Percentiles rank a stretch among this genome's conserved stretches.
Conservation (phyloP, 2,329 filamentous ascomycete species). For the Ambrosiella beaveri region DNA sequence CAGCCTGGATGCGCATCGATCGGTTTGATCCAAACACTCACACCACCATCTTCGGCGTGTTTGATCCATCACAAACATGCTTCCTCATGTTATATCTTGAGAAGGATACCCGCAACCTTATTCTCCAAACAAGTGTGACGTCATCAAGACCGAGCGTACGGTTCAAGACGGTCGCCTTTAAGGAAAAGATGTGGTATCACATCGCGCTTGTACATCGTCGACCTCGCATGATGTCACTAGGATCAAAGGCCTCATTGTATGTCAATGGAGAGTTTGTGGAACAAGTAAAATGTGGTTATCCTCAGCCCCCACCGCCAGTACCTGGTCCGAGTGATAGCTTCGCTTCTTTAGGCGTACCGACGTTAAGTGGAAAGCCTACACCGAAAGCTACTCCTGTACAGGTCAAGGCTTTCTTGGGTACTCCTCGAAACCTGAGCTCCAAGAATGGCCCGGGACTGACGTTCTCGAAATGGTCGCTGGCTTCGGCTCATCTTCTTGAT, state of each 20-base stretch:
- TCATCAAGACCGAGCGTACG: slow-evolving; percentile 76
- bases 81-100: slow-evolving; percentile 90
- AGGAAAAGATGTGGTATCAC: slow-evolving; percentile 76
- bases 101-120: slow-evolving; percentile 82
- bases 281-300: slow-evolving; percentile 78
- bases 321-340: slow-evolving; percentile 24
- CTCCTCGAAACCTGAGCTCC: slow-evolving; percentile 70
- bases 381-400: neutral
- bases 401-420: slow-evolving; percentile 89
- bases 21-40: slow-evolving; percentile 69
- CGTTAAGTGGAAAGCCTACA: neutral
- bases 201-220: slow-evolving; percentile 73
- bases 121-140: slow-evolving; percentile 85
- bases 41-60: slow-evolving; percentile 90
- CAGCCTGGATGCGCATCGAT: slow-evolving; percentile 78
- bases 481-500: slow-evolving; percentile 75
- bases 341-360: neutral
- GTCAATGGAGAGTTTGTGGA: slow-evolving; percentile 89
- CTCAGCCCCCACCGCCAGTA: slow-evolving; percentile 52
- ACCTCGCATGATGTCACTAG: slow-evolving; percentile 48
- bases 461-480: slow-evolving; percentile 71
- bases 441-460: slow-evolving; percentile 57
- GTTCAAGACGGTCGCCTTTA: slow-evolving; percentile 71
- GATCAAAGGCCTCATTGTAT: slow-evolving; percentile 73
- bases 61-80: slow-evolving; percentile 79